Base-by-base conservation (phyloP, 164 flowering plant genomes). In the Berberis vulgaris region DNA sequence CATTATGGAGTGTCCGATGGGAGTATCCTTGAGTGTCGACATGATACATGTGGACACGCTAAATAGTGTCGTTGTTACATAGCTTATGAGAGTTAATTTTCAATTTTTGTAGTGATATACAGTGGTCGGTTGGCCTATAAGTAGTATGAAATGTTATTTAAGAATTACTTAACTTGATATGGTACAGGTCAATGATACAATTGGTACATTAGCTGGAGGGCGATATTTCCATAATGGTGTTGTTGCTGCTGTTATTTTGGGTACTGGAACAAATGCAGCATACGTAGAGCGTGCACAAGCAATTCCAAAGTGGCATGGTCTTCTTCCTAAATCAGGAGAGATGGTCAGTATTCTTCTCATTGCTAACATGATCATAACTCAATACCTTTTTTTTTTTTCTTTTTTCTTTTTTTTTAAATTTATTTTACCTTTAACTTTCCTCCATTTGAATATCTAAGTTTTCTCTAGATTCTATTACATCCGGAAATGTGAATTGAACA, bases 221-320 rank as follows among this genome's bases (percentile, higher is more conserved):
- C 73, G 89, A 78, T 94, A 86, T 74, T 12, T 54, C 45, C 64
- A 83, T 59, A 73, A 57, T 26, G 87, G 90, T 80, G 98, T 87
- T 7, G 57, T 77, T 72, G 93, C 85, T 72, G 98, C 97, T 71
- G 95, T 94, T 41, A 94, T 94, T 38, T 75, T 94, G 72, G 98
- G 98, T 58, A 94, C 98, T 53, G 98, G 98, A 68, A 90, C 98
- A 63, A 93, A 93, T 82, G 98, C 98, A 61, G 98, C 98, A 44
- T 93, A 93, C 81, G 89, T 94, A 26, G 98, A 94, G 74, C 84
- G 91, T 44, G 98, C 91, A 9, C 72, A 81, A 67, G 96, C 97
- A 61, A 94, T 94, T 78, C 96, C 98, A 42, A 94, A 94, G 73
- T 91, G 95, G 98, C 93, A 88, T 61, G 96, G 96, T 68, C 84